These are phyloP conservation scores for Salix viminalis DNA, from an alignment of 345 rosid genomes.

Conservation along the genomic window DNA sequence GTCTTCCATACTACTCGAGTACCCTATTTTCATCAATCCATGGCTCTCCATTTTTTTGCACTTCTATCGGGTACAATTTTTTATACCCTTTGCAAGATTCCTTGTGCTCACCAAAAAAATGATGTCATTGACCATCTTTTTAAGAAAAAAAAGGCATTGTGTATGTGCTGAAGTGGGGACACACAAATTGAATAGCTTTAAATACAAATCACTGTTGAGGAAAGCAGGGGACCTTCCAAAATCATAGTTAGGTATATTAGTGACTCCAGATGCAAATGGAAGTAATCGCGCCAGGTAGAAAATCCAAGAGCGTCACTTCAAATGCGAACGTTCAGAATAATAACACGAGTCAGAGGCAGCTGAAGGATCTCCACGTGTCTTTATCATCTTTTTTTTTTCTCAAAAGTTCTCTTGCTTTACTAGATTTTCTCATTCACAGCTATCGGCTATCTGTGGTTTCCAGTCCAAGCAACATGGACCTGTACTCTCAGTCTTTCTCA, in stretches of 20 bases:
- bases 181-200: not conserved
- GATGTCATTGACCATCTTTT: too few relatives aligned
- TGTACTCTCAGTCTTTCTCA: not conserved
- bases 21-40: too few relatives aligned
- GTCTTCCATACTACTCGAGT: too few relatives aligned
- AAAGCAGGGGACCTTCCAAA: not conserved
- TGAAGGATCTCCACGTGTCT: not conserved
- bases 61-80: too few relatives aligned
- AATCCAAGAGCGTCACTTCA: too few relatives aligned
- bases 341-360: not conserved
- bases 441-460: not conserved
- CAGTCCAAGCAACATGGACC: not conserved
- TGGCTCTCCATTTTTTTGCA: too few relatives aligned
- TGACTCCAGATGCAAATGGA: not conserved
- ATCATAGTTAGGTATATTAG: not conserved
- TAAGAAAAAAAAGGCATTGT: too few relatives aligned
- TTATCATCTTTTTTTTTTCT: not conserved
- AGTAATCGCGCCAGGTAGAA: not conserved
- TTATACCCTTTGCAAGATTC: too few relatives aligned
- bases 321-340: not conserved
- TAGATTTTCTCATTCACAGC: not conserved
- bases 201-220: not conserved
- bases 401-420: not conserved
- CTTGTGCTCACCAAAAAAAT: too few relatives aligned
- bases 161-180: not conserved